Evolutionary conservation across 805 yeast genomes (phyloP).

Genomic region (Teunomyces gatunensis): DNA sequence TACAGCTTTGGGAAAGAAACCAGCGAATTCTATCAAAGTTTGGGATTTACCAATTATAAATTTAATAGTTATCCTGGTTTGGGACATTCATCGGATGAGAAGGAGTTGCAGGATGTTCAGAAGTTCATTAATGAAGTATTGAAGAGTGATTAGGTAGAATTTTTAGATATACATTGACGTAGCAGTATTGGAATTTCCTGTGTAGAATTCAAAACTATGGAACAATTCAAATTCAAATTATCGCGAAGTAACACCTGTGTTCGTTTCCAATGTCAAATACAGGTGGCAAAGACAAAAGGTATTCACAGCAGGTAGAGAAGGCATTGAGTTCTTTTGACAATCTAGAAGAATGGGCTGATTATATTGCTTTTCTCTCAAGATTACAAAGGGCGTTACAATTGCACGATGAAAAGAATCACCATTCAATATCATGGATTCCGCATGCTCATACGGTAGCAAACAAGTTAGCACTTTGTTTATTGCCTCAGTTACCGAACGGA

Average conservation of each 20-base stretch:
- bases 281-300: slow-evolving; percentile 57
- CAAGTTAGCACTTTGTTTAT: slow-evolving; percentile 73
- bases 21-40: slow-evolving; percentile 42
- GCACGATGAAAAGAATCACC: slow-evolving; percentile 20
- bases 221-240: neutral
- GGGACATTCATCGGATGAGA: slow-evolving; percentile 64
- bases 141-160: neutral
- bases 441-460: slow-evolving; percentile 62
- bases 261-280: slow-evolving; percentile 23
- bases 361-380: slow-evolving; percentile 82
- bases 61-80: slow-evolving; percentile 61
- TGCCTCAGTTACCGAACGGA: slow-evolving; percentile 86
- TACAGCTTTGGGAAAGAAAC: slow-evolving; percentile 39
- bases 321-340: slow-evolving; percentile 75
- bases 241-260: slow-evolving; percentile 13
- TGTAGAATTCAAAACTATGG: neutral
- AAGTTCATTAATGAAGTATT: slow-evolving; percentile 28
- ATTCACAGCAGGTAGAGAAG: slow-evolving; percentile 63
- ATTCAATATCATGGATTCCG: slow-evolving; percentile 55
- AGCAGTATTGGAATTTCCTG: neutral
- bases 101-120: slow-evolving; percentile 59
- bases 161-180: neutral
- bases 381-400: slow-evolving; percentile 65
- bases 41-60: slow-evolving; percentile 40
- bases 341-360: slow-evolving; percentile 97